Conservation (phyloP, 495 filamentous ascomycete species). For the Lasiosphaeria miniovina region DNA sequence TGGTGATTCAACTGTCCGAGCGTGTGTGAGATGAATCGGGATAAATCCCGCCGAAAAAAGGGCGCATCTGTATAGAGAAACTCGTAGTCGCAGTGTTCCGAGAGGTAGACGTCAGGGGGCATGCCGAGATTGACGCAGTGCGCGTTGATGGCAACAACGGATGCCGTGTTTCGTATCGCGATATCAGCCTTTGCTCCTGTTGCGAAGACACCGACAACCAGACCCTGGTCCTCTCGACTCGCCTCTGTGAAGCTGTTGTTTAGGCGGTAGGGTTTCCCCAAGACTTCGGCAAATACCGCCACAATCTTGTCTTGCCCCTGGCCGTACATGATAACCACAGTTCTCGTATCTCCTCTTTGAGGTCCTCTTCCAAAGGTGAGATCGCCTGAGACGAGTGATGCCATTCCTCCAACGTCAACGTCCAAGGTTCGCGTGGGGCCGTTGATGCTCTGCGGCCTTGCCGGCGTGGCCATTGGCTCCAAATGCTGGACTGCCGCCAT, state of each 20-base stretch:
- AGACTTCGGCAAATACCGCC: constrained; percentile 62
- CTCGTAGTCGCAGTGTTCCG: constrained; percentile 70
- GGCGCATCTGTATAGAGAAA: constrained; percentile 72
- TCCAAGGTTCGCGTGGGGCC: constrained; percentile 20
- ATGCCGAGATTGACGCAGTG: constrained; percentile 70
- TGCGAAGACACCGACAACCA: constrained; percentile 57
- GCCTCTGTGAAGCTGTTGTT: constrained; percentile 52
- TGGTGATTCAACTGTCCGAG: constrained; percentile 73
- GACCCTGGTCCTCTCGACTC: constrained; percentile 45
- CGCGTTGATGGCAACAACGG: constrained; percentile 63
- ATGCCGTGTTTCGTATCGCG: constrained; percentile 45
- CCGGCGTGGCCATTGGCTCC: constrained; percentile 33
- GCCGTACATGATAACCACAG: constrained; percentile 60
- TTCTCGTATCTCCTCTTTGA: constrained; percentile 47
- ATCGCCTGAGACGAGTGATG: constrained; percentile 24
- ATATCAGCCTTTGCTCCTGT: constrained; percentile 53
- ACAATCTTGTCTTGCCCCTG: constrained; percentile 62
- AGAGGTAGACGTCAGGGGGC: constrained; percentile 60
- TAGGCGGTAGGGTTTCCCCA: constrained; percentile 62
- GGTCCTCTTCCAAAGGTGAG: constrained; percentile 34
- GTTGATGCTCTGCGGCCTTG: constrained; percentile 31
- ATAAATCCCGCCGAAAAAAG: constrained; percentile 70
- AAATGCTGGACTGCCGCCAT: constrained; percentile 35
- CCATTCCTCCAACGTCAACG: constrained; percentile 29
- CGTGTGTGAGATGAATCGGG: constrained; percentile 72